These are phyloP conservation scores for Catharanthus roseus DNA, from an alignment of 257 asterid genomes.

Conservation along the genomic window DNA sequence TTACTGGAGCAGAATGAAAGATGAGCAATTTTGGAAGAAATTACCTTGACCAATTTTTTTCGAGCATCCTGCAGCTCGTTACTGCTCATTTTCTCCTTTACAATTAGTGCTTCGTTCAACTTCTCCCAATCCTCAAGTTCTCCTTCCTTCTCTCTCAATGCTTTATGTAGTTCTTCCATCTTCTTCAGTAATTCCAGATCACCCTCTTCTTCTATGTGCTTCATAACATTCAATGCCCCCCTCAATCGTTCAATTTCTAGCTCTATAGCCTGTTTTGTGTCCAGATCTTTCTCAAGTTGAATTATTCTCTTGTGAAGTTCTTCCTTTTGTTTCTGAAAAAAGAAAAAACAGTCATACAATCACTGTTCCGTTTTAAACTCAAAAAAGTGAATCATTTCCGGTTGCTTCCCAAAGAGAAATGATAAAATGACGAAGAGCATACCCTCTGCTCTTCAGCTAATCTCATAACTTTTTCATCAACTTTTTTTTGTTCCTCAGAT, in stretches of 20 bases:
- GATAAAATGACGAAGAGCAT: constrained; percentile 16
- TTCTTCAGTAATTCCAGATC: constrained; percentile 54
- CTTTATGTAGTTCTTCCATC: constrained; percentile 47
- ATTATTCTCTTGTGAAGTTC: constrained; percentile 55
- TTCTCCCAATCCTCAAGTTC: constrained; percentile 56
- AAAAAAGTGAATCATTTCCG: no score
- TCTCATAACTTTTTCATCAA: constrained; percentile 60
- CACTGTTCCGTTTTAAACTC: constrained; percentile 14
- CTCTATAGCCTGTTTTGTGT: constrained; percentile 72
- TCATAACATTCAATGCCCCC: constrained; percentile 59
- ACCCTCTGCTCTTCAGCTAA: constrained; percentile 91
- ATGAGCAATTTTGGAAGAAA: constrained; percentile 17
- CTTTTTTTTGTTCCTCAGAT: constrained; percentile 65
- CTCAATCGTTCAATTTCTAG: constrained; percentile 70
- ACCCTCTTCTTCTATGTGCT: constrained; percentile 65
- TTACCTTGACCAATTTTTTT: constrained; percentile 79
- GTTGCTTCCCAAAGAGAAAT: constrained; percentile 10
- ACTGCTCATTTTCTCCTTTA: constrained; percentile 71
- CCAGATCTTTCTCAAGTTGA: constrained; percentile 61
- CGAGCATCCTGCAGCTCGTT: constrained; percentile 93
- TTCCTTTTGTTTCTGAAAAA: constrained; percentile 80
- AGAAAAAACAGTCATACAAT: constrained; percentile 16
- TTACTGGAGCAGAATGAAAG: neutral
- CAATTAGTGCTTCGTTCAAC: constrained; percentile 57
- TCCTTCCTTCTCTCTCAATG: constrained; percentile 71